phyloP scores from a whole-genome alignment of 441 rosid species.

The Bruguiera hainesii region DNA sequence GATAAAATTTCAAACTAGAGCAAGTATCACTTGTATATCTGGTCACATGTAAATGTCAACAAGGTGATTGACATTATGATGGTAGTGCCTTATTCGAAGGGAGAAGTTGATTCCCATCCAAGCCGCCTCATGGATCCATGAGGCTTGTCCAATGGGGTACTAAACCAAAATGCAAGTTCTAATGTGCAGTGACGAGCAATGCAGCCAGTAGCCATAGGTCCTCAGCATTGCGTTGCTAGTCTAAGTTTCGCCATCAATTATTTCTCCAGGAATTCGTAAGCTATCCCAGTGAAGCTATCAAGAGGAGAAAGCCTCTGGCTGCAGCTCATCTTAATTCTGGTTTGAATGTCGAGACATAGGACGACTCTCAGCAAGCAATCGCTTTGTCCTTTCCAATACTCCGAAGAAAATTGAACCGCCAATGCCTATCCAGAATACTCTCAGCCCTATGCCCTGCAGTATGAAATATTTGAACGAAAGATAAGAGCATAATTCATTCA shows the following conservation, averaged over 20 bases:
- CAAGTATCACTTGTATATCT: too few species aligned
- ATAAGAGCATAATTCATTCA: too few species aligned
- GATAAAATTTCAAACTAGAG: too few species aligned
- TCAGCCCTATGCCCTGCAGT: constrained; percentile 52
- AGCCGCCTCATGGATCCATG: background rate
- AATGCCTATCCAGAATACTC: constrained; percentile 51
- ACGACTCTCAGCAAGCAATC: constrained; percentile 30
- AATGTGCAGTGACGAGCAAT: background rate
- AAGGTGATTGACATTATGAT: too few species aligned
- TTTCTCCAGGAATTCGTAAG: too few species aligned
- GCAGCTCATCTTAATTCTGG: constrained; percentile 5
- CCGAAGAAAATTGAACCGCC: constrained; percentile 54
- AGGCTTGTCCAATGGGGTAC: background rate
- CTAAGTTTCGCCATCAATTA: too few species aligned
- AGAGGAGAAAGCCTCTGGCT: background rate
- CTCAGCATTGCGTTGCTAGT: background rate
- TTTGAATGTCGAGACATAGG: constrained; percentile 6
- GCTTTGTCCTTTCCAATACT: constrained; percentile 42
- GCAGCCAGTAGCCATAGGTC: background rate
- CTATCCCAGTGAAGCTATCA: background rate
- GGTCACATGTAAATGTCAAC: too few species aligned
- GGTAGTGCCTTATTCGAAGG: too few species aligned
- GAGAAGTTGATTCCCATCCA: too few species aligned
- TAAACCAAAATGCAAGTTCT: background rate
- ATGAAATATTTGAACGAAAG: background rate